phyloP scores from a whole-genome alignment of 2,329 filamentous ascomycete genomes.

The Fusarium sp. region DNA sequence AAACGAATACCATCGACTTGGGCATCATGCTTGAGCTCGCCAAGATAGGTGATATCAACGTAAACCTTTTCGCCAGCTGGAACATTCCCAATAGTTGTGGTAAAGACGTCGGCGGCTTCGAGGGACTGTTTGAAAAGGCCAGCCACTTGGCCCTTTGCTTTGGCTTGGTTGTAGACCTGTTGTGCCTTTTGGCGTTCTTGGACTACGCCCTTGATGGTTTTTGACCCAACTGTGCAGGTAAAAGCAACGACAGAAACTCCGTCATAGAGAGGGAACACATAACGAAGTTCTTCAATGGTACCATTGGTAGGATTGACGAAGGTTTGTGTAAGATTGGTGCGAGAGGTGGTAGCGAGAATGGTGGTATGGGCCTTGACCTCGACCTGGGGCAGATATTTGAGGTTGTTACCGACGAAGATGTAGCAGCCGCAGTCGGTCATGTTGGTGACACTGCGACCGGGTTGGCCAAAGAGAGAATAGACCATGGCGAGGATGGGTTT shows the following conservation, averaged over 20 bases:
- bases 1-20: constrained; percentile 75
- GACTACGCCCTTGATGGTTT: constrained; percentile 71
- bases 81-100: constrained; percentile 74
- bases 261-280: constrained; percentile 78
- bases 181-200: constrained; percentile 73
- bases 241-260: constrained; percentile 77
- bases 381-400: constrained; percentile 67
- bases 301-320: constrained; percentile 67
- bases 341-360: constrained; percentile 66
- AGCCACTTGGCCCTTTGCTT: constrained; percentile 68
- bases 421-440: constrained; percentile 51
- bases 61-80: constrained; percentile 66
- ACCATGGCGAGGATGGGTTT: not conserved
- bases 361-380: constrained; percentile 68
- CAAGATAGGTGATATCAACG: constrained; percentile 73
- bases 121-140: constrained; percentile 72
- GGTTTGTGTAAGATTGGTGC: constrained; percentile 63
- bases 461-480: not conserved
- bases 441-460: not conserved
- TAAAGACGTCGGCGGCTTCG: constrained; percentile 73
- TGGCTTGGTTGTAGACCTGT: constrained; percentile 68
- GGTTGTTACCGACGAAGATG: constrained; percentile 37
- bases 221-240: constrained; percentile 69
- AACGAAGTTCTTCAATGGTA: constrained; percentile 62
- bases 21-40: constrained; percentile 78